These are phyloP conservation scores for Colletotrichum neosansevieriae DNA, from an alignment of 2,329 filamentous ascomycete genomes.

Conservation along the genomic window DNA sequence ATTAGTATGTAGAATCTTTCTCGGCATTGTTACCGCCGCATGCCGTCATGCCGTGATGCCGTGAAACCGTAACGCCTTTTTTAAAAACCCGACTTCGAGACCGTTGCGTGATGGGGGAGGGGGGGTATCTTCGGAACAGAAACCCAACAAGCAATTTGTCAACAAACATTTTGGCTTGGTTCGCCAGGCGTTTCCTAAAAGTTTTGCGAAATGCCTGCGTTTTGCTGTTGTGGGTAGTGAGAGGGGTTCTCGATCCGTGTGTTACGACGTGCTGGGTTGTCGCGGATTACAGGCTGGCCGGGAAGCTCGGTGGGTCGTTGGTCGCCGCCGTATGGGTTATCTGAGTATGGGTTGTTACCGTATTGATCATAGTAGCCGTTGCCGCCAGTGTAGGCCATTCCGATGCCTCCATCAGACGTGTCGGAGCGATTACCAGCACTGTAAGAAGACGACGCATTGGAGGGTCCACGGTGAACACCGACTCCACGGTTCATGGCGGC, in stretches of 20 bases:
- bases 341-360: slow-evolving; percentile 68
- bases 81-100: slow-evolving; percentile 13
- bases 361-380: slow-evolving; percentile 71
- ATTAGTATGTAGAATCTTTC: slow-evolving; percentile 26
- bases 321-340: slow-evolving; percentile 53
- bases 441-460: slow-evolving; percentile 96
- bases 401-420: slow-evolving; percentile 66
- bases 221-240: slow-evolving; percentile 92
- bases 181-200: slow-evolving; percentile 68
- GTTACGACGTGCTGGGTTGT: slow-evolving; percentile 92
- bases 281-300: slow-evolving; percentile 86
- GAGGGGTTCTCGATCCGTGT: slow-evolving; percentile 93
- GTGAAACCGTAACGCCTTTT: slow-evolving; percentile 33
- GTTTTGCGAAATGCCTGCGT: slow-evolving; percentile 95
- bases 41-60: slow-evolving; percentile 23
- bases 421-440: slow-evolving; percentile 84
- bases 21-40: slow-evolving; percentile 1
- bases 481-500: slow-evolving; percentile 72
- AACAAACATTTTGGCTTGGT: slow-evolving; percentile 14
- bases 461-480: slow-evolving; percentile 88
- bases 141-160: slow-evolving; percentile 26
- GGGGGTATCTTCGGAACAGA: slow-evolving; percentile 38
- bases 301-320: slow-evolving; percentile 57
- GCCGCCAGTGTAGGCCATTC: slow-evolving; percentile 56
- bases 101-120: slow-evolving; percentile 26